These are phyloP conservation scores for Coemansia sp. DNA, from an alignment of 192 early-diverging fungal species.

Conservation along the genomic window DNA sequence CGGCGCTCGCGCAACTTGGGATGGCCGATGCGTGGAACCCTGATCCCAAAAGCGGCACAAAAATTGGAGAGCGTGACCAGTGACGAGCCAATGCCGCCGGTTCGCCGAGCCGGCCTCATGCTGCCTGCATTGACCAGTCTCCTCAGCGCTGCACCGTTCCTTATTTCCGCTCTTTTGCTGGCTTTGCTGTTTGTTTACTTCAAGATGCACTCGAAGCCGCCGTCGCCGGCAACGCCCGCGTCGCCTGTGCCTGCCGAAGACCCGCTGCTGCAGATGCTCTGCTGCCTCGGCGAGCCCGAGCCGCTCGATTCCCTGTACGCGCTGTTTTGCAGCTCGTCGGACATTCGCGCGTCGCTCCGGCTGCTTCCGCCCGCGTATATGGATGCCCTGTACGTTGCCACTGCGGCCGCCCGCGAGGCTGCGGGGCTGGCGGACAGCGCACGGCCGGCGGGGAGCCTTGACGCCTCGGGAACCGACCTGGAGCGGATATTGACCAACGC, in stretches of 20 bases:
- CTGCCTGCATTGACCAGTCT: background rate
- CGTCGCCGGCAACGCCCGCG: background rate
- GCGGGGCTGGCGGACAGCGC: background rate
- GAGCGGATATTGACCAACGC: background rate
- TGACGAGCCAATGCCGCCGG: background rate
- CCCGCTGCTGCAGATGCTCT: conserved; percentile 9
- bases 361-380: conserved; percentile 28
- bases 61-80: no score
- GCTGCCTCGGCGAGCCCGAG: background rate
- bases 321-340: conserved; percentile 9
- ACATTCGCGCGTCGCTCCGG: conserved; percentile 28
- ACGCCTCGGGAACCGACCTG: conserved; percentile 10
- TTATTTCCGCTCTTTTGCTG: background rate
- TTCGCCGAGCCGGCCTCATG: background rate
- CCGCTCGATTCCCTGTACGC: background rate
- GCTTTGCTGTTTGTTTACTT: conserved; percentile 1
- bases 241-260: conserved; percentile 4
- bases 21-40: no score
- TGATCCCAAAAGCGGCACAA: no score
- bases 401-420: background rate
- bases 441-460: background rate
- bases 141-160: background rate
- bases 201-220: background rate
- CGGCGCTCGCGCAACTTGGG: no score
- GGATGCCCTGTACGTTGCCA: conserved; percentile 4